phyloP scores from a whole-genome alignment of 768 basidiomycete species.

The Butyriboletus loyo region DNA sequence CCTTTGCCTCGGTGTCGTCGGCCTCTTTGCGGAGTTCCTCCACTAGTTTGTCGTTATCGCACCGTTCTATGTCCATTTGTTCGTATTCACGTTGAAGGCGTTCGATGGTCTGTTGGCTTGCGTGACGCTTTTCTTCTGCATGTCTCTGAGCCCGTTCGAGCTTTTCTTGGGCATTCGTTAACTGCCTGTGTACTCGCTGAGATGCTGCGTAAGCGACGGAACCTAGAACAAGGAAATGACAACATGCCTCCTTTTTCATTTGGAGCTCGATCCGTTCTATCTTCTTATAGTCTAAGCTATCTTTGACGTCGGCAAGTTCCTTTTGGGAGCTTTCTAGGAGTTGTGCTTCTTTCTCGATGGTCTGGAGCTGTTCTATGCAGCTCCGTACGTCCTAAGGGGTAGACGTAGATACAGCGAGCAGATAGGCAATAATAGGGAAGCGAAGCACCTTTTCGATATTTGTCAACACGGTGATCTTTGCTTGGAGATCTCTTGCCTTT shows the following conservation, averaged over 20 bases:
- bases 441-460: slow-evolving; percentile 69
- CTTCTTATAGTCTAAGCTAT: slow-evolving; percentile 66
- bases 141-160: slow-evolving; percentile 75
- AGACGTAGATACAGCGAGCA: background rate
- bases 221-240: background rate
- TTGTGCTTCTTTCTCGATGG: slow-evolving; percentile 63
- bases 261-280: slow-evolving; percentile 72
- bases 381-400: slow-evolving; percentile 59
- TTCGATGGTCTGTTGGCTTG: slow-evolving; percentile 73
- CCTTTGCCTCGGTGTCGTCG: slow-evolving; percentile 65
- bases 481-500: slow-evolving; percentile 74
- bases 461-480: slow-evolving; percentile 66
- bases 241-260: slow-evolving; percentile 62
- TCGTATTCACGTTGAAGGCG: slow-evolving; percentile 76
- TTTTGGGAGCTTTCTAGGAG: slow-evolving; percentile 65
- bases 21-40: slow-evolving; percentile 74
- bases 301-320: slow-evolving; percentile 64
- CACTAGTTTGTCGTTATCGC: slow-evolving; percentile 75
- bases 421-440: background rate
- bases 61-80: slow-evolving; percentile 70
- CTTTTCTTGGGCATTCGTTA: slow-evolving; percentile 79
- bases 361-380: slow-evolving; percentile 74
- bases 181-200: slow-evolving; percentile 79
- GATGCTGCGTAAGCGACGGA: background rate
- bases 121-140: slow-evolving; percentile 72